phyloP scores from a whole-genome alignment of 306 rosid species.

The Benincasa hispida region DNA sequence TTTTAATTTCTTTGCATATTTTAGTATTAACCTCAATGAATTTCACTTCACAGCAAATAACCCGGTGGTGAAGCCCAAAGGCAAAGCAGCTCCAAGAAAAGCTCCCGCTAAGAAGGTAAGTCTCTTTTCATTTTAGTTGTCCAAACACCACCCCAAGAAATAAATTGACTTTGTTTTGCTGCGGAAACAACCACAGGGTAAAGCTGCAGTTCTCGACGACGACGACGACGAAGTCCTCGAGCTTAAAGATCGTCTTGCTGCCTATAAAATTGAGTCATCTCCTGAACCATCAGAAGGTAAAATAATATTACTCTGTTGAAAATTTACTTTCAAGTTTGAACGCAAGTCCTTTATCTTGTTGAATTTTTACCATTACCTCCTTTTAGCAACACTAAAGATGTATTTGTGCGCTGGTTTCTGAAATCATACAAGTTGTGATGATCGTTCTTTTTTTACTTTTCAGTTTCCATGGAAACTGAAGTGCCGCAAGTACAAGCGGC shows the following conservation, averaged over 20 bases:
- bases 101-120: constrained; percentile 36
- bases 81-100: constrained; percentile 41
- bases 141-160: neutral
- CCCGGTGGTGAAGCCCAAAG: constrained; percentile 37
- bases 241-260: constrained; percentile 89
- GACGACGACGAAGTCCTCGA: constrained; percentile 43
- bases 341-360: neutral
- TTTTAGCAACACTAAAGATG: no score
- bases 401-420: no score
- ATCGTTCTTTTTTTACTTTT: neutral
- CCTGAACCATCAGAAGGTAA: constrained; percentile 51
- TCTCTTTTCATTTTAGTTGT: neutral
- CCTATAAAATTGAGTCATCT: constrained; percentile 68
- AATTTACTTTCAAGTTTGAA: neutral
- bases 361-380: no score
- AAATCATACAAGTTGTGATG: no score
- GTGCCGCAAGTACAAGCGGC: constrained; percentile 27
- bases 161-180: neutral
- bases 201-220: constrained; percentile 11
- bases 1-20: neutral
- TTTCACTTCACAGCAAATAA: constrained; percentile 35
- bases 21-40: neutral
- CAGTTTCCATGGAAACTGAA: constrained; percentile 35
- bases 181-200: constrained; percentile 20
- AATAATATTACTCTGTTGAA: neutral